phyloP scores from a whole-genome alignment of 1,139 yeast genomes.

The Blastobotrys ciferrii region DNA sequence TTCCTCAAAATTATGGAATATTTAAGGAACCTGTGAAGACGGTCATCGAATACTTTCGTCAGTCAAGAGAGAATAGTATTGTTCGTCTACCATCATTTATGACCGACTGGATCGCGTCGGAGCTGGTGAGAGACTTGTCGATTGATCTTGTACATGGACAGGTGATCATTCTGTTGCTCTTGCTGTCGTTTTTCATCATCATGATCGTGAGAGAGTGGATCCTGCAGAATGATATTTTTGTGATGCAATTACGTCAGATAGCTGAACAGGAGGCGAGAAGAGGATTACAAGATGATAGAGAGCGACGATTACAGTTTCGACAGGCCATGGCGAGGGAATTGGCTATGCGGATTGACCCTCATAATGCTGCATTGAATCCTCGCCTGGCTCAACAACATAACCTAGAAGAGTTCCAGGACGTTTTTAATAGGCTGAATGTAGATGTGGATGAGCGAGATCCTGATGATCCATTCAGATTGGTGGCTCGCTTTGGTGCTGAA shows the following conservation, averaged over 20 bases:
- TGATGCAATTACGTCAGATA: slow-evolving; percentile 19
- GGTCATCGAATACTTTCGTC: slow-evolving; percentile 1
- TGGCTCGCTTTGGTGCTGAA: slow-evolving; percentile 7
- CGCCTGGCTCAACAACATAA: slow-evolving; percentile 7
- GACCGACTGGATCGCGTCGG: slow-evolving; percentile 5
- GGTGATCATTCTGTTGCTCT: slow-evolving; percentile 29
- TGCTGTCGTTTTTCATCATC: slow-evolving; percentile 31
- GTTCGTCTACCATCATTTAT: slow-evolving; percentile 9
- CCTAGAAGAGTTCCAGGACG: slow-evolving; percentile 7
- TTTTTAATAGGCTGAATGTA: slow-evolving; percentile 1
- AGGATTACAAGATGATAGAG: slow-evolving; percentile 4
- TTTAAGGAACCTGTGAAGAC: slow-evolving; percentile 9
- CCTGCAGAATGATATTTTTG: slow-evolving; percentile 31
- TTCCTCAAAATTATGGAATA: slow-evolving; percentile 21
- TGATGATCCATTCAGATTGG: slow-evolving; percentile 8
- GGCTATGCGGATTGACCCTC: slow-evolving; percentile 6
- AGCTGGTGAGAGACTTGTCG: slow-evolving; percentile 10
- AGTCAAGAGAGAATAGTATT: slow-evolving; percentile 1
- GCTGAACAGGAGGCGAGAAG: slow-evolving; percentile 12
- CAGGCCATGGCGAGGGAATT: slow-evolving; percentile 8
- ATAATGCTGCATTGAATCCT: slow-evolving; percentile 4
- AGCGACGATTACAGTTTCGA: slow-evolving; percentile 6
- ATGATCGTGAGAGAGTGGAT: slow-evolving; percentile 41
- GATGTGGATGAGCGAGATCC: slow-evolving; percentile 3
- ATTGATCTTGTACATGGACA: slow-evolving; percentile 35